These are phyloP conservation scores for Solanum bulbocastanum DNA, from an alignment of 257 asterid genomes.

Conservation along the genomic window DNA sequence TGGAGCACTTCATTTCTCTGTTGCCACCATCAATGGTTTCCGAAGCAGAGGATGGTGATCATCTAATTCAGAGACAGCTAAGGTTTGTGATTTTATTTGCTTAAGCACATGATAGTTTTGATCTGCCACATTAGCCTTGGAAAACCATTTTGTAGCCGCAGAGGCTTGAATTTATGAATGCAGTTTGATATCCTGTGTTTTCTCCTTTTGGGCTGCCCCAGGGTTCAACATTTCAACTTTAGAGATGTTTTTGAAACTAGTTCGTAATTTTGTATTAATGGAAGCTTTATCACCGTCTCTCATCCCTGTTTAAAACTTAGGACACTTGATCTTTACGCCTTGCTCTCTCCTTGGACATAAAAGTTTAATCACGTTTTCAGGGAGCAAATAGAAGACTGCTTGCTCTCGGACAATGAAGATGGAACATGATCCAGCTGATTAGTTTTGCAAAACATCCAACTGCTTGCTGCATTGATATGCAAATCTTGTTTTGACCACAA, in stretches of 20 bases:
- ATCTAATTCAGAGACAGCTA: slow-evolving; percentile 15
- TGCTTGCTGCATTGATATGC: background rate
- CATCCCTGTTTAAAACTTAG: background rate
- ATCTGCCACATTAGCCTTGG: background rate
- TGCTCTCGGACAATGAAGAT: slow-evolving; percentile 59
- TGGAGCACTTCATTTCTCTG: slow-evolving; percentile 45
- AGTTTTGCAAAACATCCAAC: background rate
- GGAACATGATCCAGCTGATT: slow-evolving; percentile 21
- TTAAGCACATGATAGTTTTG: background rate
- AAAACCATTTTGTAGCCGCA: background rate
- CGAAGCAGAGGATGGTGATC: slow-evolving; percentile 10
- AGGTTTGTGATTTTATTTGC: slow-evolving; percentile 29
- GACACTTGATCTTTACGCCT: background rate
- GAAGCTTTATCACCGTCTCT: background rate
- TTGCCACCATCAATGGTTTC: slow-evolving; percentile 49
- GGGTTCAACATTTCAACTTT: background rate
- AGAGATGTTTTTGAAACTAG: background rate
- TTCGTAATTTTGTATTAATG: background rate
- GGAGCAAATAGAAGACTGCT: slow-evolving; percentile 65
- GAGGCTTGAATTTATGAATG: background rate
- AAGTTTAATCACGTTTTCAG: slow-evolving; percentile 12
- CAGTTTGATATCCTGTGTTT: background rate
- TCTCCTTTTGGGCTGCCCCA: background rate
- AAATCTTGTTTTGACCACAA: background rate
- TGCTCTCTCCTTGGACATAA: background rate